phyloP scores from a whole-genome alignment of 371 early-diverging fungal species.

The Basidiobolus meristosporus region DNA sequence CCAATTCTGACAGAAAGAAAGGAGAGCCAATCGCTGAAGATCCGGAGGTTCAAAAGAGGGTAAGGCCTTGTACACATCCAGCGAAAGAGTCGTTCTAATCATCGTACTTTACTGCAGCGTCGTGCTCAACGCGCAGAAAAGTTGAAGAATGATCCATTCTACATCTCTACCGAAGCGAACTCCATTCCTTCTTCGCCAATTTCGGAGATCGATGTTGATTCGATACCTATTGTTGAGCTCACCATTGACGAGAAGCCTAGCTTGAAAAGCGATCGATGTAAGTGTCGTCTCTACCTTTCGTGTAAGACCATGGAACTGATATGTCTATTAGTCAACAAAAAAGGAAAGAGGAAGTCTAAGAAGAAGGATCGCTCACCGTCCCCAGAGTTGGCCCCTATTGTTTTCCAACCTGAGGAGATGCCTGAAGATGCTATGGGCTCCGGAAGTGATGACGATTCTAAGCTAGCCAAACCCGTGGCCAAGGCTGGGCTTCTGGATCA shows the following conservation, averaged over 20 bases:
- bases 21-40: conserved; percentile 4
- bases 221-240: conserved; percentile 63
- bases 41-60: conserved; percentile 1
- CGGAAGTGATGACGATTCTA: conserved; percentile 17
- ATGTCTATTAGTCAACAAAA: not conserved
- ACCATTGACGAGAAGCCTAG: conserved; percentile 23
- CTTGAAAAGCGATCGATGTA: not conserved
- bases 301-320: not conserved
- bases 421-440: conserved; percentile 34
- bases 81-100: conserved; percentile 13
- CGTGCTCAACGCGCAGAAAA: conserved; percentile 35
- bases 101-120: conserved; percentile 11
- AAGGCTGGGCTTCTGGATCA: conserved; percentile 9
- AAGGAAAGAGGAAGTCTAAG: not conserved
- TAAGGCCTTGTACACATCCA: conserved; percentile 6
- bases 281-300: not conserved
- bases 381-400: conserved; percentile 19
- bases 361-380: conserved; percentile 4
- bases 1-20: conserved; percentile 12
- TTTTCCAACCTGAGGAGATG: conserved; percentile 40
- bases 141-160: conserved; percentile 51
- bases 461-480: conserved; percentile 9
- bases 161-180: conserved; percentile 21
- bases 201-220: conserved; percentile 40
- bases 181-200: conserved; percentile 1